Base-by-base conservation (phyloP, 768 basidiomycete species). In the Strobilomyces echinocephalus region DNA sequence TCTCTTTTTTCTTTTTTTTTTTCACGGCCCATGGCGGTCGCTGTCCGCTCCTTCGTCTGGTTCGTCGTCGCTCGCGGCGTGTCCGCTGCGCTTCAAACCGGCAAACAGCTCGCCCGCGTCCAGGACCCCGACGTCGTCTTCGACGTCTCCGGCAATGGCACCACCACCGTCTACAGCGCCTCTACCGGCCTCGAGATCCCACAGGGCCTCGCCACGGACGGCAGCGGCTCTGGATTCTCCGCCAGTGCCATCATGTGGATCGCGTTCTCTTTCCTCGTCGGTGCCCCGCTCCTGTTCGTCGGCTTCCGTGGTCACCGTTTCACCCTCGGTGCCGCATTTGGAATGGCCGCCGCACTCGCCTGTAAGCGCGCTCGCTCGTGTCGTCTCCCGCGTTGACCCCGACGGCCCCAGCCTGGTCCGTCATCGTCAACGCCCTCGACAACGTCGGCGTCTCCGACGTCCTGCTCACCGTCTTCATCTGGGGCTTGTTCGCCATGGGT, bases 191-290 rank as follows among this genome's bases (percentile, higher is more conserved):
- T 69, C 46, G 53, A 65, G 24, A 73, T 85, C 9, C 69, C 76
- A 6, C 85, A 87, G 64, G 79, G 79, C 0, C 52, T 71, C 5
- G 84, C 79, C 3, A 73, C 81, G 2, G 85, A 87, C 60, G 85
- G 84, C 8, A 72, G 78, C 30, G 84, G 85, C 7, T 67, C 69
- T 8, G 73, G 67, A 33, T 80, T 79, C 58, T 71, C 74, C 44
- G 52, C 70, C 2, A 67, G 80, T 21, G 81, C 83, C 1, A 42
- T 83, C 12, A 60, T 85, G 18, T 87, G 85, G 86, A 75, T 84
- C 9, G 70, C 60, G 8, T 83, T 81, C 56, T 74, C 73, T 26
- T 73, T 82, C 51, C 53, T 72, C 10, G 56, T 82, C 47, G 86
- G 86, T 18, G 35, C 69, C 6, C 83, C 83, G 3, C 73, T 87